Evolutionary conservation across 2,329 filamentous ascomycete genomes (phyloP).

Genomic region (Tolypocladium sp.): DNA sequence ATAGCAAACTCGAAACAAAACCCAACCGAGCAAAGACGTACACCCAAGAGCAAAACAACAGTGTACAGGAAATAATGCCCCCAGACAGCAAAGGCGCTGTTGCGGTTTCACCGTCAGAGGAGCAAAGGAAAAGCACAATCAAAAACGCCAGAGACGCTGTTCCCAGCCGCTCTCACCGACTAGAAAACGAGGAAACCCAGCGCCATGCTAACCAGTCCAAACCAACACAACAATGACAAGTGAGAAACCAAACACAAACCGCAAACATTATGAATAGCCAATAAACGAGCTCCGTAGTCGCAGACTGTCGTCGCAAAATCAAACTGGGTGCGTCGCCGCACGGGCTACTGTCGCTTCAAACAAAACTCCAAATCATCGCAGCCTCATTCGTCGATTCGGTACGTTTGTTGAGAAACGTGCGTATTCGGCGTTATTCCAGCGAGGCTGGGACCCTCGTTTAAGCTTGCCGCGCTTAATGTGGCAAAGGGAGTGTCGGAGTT

Average conservation of each 20-base stretch:
- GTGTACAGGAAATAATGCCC: neutral
- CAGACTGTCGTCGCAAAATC: neutral
- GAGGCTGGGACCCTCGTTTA: neutral
- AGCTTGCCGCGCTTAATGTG: neutral
- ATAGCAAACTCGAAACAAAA: neutral
- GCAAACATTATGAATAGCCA: neutral
- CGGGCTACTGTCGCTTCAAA: neutral
- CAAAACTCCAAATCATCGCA: neutral
- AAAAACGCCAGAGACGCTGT: slow-evolving; percentile 10
- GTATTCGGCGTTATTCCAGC: neutral
- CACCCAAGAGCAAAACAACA: neutral
- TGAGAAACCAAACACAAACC: neutral
- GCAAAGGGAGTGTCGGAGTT: no score
- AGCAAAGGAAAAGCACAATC: neutral
- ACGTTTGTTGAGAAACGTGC: slow-evolving; percentile 1
- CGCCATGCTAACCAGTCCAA: slow-evolving; percentile 14
- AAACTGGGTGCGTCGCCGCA: neutral
- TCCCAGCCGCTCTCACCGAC: slow-evolving; percentile 29
- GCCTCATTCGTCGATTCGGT: neutral
- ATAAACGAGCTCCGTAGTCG: neutral
- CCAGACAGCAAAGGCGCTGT: neutral
- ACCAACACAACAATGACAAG: slow-evolving; percentile 6
- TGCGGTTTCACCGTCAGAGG: neutral
- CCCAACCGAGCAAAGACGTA: no score
- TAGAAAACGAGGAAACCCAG: slow-evolving; percentile 17